These are phyloP conservation scores for Aspergillus sclerotialis DNA, from an alignment of 2,329 filamentous ascomycete genomes.

Conservation along the genomic window DNA sequence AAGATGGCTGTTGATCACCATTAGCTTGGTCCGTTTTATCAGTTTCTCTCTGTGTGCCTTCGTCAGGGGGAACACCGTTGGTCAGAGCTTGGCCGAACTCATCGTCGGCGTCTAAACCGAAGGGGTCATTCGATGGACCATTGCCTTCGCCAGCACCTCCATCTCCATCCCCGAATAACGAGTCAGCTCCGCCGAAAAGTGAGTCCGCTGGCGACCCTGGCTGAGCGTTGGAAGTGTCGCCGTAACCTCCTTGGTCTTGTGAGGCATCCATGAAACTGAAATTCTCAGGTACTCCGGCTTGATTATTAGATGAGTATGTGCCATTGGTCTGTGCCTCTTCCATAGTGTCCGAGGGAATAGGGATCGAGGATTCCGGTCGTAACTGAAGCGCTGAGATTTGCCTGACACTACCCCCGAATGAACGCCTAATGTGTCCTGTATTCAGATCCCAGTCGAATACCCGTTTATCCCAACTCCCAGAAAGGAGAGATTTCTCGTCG, in stretches of 20 bases:
- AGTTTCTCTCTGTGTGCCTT: slow-evolving; percentile 30
- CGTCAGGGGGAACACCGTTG: slow-evolving; percentile 50
- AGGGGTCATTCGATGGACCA: slow-evolving; percentile 51
- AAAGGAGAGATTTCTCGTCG: slow-evolving; percentile 81
- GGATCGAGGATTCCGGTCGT: slow-evolving; percentile 66
- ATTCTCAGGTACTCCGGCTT: slow-evolving; percentile 52
- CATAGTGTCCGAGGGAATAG: slow-evolving; percentile 65
- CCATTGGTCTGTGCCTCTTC: slow-evolving; percentile 48
- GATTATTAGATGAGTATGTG: slow-evolving; percentile 72
- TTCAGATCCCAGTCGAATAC: slow-evolving; percentile 94
- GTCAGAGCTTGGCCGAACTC: slow-evolving; percentile 72
- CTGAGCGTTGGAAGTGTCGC: slow-evolving; percentile 49
- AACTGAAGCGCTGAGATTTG: slow-evolving; percentile 88
- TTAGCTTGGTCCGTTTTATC: slow-evolving; percentile 17
- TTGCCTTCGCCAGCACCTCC: slow-evolving; percentile 42
- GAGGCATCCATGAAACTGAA: slow-evolving; percentile 37
- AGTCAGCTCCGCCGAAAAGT: slow-evolving; percentile 77
- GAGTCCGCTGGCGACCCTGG: slow-evolving; percentile 65
- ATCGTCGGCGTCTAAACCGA: slow-evolving; percentile 76
- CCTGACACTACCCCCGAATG: slow-evolving; percentile 68
- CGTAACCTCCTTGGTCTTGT: slow-evolving; percentile 28
- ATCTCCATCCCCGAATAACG: slow-evolving; percentile 79
- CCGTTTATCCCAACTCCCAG: slow-evolving; percentile 93
- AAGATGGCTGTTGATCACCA: slow-evolving; percentile 7
- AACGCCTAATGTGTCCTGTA: slow-evolving; percentile 67